These are phyloP conservation scores for Ophiostoma ips DNA, from an alignment of 2,329 filamentous ascomycete species.

Conservation along the genomic window DNA sequence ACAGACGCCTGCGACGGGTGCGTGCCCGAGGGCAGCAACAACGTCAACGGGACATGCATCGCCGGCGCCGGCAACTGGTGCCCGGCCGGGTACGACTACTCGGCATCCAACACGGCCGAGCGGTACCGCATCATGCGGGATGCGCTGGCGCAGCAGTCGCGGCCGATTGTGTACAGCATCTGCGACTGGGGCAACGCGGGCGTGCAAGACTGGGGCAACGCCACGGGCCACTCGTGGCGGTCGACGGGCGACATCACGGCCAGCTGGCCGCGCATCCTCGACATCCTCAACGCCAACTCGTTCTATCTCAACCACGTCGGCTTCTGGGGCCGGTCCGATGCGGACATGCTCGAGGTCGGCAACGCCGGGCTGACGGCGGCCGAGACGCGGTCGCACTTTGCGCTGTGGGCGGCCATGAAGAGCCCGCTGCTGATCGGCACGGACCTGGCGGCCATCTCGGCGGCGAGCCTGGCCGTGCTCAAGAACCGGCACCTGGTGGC, in stretches of 20 bases:
- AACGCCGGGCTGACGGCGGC: conserved; percentile 31
- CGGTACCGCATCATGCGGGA: conserved; percentile 32
- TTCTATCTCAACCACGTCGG: conserved; percentile 29
- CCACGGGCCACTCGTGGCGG: conserved; percentile 27
- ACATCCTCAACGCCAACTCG: conserved; percentile 34
- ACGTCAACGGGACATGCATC: not conserved
- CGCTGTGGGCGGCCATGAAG: conserved; percentile 37
- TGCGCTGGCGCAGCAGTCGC: conserved; percentile 24
- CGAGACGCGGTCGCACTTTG: conserved; percentile 36
- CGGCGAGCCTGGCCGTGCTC: conserved; percentile 26
- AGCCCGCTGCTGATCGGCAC: conserved; percentile 35
- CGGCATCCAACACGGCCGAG: conserved; percentile 26
- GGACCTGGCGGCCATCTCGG: conserved; percentile 23
- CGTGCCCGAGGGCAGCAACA: conserved; percentile 2
- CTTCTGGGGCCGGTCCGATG: conserved; percentile 37
- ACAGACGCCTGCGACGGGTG: conserved; percentile 6
- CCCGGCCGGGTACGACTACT: conserved; percentile 33
- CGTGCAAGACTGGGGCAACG: conserved; percentile 30
- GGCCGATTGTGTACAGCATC: conserved; percentile 30
- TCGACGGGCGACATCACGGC: conserved; percentile 15
- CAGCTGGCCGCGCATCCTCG: conserved; percentile 15
- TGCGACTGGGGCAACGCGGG: conserved; percentile 32
- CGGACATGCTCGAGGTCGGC: conserved; percentile 37
- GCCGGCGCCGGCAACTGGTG: not conserved
- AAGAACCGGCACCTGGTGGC: conserved; percentile 25